Conservation (phyloP, 2,329 filamentous ascomycete species). For the Trichophyton verrucosum region DNA sequence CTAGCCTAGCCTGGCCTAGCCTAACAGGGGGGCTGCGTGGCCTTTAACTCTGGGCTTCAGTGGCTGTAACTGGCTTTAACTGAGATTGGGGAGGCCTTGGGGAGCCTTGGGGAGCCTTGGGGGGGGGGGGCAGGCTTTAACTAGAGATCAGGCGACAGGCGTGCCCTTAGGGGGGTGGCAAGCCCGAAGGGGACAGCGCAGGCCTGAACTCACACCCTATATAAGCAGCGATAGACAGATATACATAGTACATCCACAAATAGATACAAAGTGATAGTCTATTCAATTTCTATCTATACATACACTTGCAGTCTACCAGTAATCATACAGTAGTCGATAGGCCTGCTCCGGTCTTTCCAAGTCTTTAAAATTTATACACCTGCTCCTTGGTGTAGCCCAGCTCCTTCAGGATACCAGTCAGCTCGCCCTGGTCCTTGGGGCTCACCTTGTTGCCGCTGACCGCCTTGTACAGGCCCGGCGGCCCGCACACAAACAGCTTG, state of each 20-base stretch:
- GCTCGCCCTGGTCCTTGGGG: conserved; percentile 87
- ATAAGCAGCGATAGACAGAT: too few relatives aligned
- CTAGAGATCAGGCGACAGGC: too few relatives aligned
- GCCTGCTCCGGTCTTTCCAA: conserved; percentile 4
- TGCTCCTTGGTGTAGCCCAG: conserved; percentile 77
- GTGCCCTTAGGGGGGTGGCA: too few relatives aligned
- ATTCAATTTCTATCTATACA: neutral
- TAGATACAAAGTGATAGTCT: neutral
- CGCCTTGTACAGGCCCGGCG: conserved; percentile 84
- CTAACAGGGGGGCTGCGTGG: neutral
- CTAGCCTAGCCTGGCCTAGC: neutral
- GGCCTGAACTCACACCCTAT: too few relatives aligned
- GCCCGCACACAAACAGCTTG: conserved; percentile 94
- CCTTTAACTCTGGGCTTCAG: neutral
- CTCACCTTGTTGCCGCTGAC: conserved; percentile 82
- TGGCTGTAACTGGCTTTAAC: neutral
- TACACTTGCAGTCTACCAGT: neutral
- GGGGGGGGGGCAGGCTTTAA: too few relatives aligned
- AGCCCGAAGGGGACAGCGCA: too few relatives aligned
- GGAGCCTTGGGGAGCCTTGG: too few relatives aligned
- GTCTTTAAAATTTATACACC: conserved; percentile 81
- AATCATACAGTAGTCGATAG: neutral
- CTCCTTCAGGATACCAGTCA: conserved; percentile 68
- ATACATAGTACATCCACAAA: too few relatives aligned
- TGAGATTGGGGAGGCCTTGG: too few relatives aligned